phyloP scores from a whole-genome alignment of 768 basidiomycete genomes.

The Sutorius australiensis region DNA sequence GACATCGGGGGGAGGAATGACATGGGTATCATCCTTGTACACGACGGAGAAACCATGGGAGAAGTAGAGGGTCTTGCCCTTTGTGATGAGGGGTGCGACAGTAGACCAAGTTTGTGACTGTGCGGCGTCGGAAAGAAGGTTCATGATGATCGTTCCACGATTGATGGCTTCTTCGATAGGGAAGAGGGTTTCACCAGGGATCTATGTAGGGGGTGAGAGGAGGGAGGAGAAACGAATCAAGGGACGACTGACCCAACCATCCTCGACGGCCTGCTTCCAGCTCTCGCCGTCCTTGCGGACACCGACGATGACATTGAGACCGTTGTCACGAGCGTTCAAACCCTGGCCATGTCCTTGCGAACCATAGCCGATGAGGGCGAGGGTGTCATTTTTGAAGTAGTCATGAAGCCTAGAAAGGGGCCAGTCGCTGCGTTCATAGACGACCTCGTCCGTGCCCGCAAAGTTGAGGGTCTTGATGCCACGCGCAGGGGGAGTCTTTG shows the following conservation, averaged over 20 bases:
- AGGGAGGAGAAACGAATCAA: not conserved
- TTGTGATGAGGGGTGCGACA: constrained; percentile 91
- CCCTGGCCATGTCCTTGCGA: constrained; percentile 99
- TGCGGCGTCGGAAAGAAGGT: constrained; percentile 98
- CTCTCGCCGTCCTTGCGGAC: constrained; percentile 96
- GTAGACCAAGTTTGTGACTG: constrained; percentile 94
- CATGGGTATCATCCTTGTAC: constrained; percentile 95
- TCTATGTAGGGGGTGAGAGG: constrained; percentile 37
- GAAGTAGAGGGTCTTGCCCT: constrained; percentile 99
- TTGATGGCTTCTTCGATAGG: constrained; percentile 97
- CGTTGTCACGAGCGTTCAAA: constrained; percentile 98
- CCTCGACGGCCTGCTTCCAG: constrained; percentile 93
- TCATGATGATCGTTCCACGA: constrained; percentile 98
- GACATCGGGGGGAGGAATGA: constrained; percentile 86
- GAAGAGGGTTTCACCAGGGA: constrained; percentile 97
- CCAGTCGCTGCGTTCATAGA: constrained; percentile 98
- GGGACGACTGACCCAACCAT: constrained; percentile 78
- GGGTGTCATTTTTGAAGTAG: constrained; percentile 99
- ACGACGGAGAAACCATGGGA: constrained; percentile 99
- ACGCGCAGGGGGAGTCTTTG: constrained; percentile 50
- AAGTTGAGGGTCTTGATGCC: constrained; percentile 96
- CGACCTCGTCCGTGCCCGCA: constrained; percentile 88
- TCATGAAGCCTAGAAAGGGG: constrained; percentile 96
- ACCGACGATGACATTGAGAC: constrained; percentile 97
- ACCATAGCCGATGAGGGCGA: constrained; percentile 98